These are phyloP conservation scores for Coniferiporia sulphurascens DNA, from an alignment of 1,284 basidiomycete species.

Conservation along the genomic window DNA sequence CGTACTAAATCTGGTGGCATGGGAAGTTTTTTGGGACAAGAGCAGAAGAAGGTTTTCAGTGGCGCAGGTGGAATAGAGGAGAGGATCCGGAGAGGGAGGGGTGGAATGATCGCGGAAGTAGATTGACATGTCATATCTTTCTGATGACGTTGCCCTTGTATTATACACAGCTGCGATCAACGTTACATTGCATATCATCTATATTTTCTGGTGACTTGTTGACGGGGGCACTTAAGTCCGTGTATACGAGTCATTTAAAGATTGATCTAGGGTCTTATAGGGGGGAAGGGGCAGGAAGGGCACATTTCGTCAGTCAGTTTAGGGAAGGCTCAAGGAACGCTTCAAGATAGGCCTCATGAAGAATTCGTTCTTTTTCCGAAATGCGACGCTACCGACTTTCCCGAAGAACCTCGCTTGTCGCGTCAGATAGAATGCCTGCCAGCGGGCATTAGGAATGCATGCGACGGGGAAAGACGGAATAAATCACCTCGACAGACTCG, in stretches of 20 bases:
- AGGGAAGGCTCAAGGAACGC: slow-evolving; percentile 14
- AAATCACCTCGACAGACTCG: slow-evolving; percentile 3
- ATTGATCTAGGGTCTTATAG: too few relatives aligned
- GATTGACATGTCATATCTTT: slow-evolving; percentile 31
- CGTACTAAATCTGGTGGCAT: slow-evolving; percentile 65
- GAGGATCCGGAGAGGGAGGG: slow-evolving; percentile 61
- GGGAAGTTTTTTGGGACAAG: slow-evolving; percentile 65
- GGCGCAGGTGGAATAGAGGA: slow-evolving; percentile 73
- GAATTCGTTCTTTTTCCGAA: slow-evolving; percentile 7
- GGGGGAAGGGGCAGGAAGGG: not conserved
- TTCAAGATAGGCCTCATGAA: slow-evolving; percentile 9
- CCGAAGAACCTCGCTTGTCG: slow-evolving; percentile 6
- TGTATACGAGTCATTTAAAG: too few relatives aligned
- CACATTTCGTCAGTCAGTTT: not conserved
- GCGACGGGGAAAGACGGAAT: not conserved
- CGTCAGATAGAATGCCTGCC: slow-evolving; percentile 1
- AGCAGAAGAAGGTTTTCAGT: slow-evolving; percentile 76
- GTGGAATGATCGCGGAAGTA: slow-evolving; percentile 54
- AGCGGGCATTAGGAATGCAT: not conserved
- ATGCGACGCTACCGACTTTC: not conserved
- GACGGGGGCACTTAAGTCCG: too few relatives aligned
- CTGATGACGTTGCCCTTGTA: not conserved
- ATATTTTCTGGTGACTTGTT: too few relatives aligned
- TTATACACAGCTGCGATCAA: too few relatives aligned
- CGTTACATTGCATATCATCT: too few relatives aligned